Conservation (phyloP, 2,329 filamentous ascomycete genomes). For the Fusarium sublunatum region DNA sequence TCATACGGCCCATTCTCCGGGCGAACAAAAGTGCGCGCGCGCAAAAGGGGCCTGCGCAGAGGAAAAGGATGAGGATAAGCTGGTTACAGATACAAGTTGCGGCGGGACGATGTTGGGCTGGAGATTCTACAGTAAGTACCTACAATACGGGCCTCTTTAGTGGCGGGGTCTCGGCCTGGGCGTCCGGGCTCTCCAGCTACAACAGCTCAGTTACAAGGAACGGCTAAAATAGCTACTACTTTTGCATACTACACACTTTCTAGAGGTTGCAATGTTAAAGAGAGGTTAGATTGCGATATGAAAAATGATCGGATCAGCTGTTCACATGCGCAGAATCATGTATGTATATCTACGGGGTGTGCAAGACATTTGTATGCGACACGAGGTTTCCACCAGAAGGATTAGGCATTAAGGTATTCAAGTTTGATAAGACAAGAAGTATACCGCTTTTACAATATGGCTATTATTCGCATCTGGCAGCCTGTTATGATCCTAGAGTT, state of each 20-base stretch:
- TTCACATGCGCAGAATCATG: slow-evolving; percentile 3
- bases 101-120: slow-evolving; percentile 34
- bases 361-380: slow-evolving; percentile 15
- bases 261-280: neutral
- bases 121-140: slow-evolving; percentile 22
- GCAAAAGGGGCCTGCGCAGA: slow-evolving; percentile 17
- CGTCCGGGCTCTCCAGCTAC: slow-evolving; percentile 17
- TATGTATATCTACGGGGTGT: slow-evolving; percentile 5
- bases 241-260: slow-evolving; percentile 23
- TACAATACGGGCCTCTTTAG: slow-evolving; percentile 14
- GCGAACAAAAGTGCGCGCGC: slow-evolving; percentile 6
- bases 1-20: slow-evolving; percentile 31
- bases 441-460: too few species aligned
- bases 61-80: slow-evolving; percentile 15
- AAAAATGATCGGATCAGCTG: slow-evolving; percentile 4
- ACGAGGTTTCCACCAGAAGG: too few species aligned
- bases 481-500: too few species aligned
- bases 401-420: too few species aligned
- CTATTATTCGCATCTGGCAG: too few species aligned
- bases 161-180: slow-evolving; percentile 40
- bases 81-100: slow-evolving; percentile 26
- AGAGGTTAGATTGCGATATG: slow-evolving; percentile 11
- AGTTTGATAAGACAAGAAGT: too few species aligned
- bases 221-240: slow-evolving; percentile 25
- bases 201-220: too few species aligned